These are phyloP conservation scores for Aurifilum marmelostoma DNA, from an alignment of 2,329 filamentous ascomycete species.

Conservation along the genomic window DNA sequence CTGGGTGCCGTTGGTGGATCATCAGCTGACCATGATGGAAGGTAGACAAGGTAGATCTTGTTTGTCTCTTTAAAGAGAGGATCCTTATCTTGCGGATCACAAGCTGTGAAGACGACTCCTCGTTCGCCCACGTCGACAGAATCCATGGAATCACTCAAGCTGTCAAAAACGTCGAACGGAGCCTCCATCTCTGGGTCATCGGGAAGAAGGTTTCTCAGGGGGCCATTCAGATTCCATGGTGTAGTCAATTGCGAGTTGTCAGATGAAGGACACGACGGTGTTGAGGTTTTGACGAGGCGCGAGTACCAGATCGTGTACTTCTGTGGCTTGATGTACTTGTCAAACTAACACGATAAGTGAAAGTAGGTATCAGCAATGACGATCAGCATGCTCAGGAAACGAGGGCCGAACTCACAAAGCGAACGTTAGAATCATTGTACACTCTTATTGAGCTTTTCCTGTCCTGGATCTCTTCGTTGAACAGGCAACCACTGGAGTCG, in stretches of 20 bases:
- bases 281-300: conserved; percentile 34
- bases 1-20: conserved; percentile 4
- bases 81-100: conserved; percentile 30
- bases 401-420: conserved; percentile 36
- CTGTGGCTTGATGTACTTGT: conserved; percentile 37
- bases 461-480: conserved; percentile 37
- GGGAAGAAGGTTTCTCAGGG: conserved; percentile 40
- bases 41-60: conserved; percentile 39
- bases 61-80: conserved; percentile 27
- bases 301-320: conserved; percentile 46
- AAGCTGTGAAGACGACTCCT: conserved; percentile 42
- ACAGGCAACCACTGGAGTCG: conserved; percentile 38
- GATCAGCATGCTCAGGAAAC: not conserved
- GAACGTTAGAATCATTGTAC: conserved; percentile 40
- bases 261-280: not conserved
- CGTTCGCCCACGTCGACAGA: conserved; percentile 40
- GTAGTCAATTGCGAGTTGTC: not conserved
- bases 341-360: conserved; percentile 35
- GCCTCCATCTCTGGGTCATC: conserved; percentile 39
- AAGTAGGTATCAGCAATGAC: conserved; percentile 11
- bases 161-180: conserved; percentile 36
- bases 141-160: conserved; percentile 29
- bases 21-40: conserved; percentile 38
- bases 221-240: conserved; percentile 37
- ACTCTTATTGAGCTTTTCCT: conserved; percentile 38